These are phyloP conservation scores for Mucor racemosus DNA, from an alignment of 371 early-diverging fungal genomes.

Conservation along the genomic window DNA sequence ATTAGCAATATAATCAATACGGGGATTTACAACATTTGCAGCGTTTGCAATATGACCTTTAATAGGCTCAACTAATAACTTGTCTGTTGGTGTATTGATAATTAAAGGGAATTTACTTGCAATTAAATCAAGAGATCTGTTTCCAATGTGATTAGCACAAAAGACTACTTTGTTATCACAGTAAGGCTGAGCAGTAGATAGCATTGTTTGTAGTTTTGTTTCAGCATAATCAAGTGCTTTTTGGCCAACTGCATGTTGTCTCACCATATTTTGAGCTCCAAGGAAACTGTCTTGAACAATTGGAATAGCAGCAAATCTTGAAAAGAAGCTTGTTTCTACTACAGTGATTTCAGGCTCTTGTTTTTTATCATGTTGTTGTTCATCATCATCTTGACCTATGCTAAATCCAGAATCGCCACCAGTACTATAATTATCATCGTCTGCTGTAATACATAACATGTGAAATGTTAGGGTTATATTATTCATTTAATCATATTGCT, in stretches of 20 bases:
- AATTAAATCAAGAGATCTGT: conserved; percentile 27
- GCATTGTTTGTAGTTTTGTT: conserved; percentile 17
- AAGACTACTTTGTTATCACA: conserved; percentile 5
- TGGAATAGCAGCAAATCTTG: conserved; percentile 28
- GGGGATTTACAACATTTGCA: conserved; percentile 11
- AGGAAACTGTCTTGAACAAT: conserved; percentile 29
- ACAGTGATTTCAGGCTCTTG: not conserved
- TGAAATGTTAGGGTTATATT: too few species aligned
- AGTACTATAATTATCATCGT: conserved; percentile 20
- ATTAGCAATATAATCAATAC: conserved; percentile 20
- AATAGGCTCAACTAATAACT: conserved; percentile 21
- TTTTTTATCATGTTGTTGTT: not conserved
- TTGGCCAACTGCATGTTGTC: conserved; percentile 26
- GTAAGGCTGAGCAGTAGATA: conserved; percentile 16
- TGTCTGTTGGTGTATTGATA: conserved; percentile 22
- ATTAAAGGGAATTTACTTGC: conserved; percentile 24
- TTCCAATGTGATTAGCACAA: conserved; percentile 23
- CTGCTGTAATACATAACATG: not conserved
- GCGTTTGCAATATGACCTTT: conserved; percentile 16
- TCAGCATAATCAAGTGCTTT: conserved; percentile 32
- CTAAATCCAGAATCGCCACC: conserved; percentile 32
- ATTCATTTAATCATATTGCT: not conserved
- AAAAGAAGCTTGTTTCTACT: conserved; percentile 12
- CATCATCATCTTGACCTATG: conserved; percentile 22
- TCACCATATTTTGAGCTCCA: conserved; percentile 26